phyloP scores from a whole-genome alignment of 345 rosid genomes.

The Hibiscus trionum region DNA sequence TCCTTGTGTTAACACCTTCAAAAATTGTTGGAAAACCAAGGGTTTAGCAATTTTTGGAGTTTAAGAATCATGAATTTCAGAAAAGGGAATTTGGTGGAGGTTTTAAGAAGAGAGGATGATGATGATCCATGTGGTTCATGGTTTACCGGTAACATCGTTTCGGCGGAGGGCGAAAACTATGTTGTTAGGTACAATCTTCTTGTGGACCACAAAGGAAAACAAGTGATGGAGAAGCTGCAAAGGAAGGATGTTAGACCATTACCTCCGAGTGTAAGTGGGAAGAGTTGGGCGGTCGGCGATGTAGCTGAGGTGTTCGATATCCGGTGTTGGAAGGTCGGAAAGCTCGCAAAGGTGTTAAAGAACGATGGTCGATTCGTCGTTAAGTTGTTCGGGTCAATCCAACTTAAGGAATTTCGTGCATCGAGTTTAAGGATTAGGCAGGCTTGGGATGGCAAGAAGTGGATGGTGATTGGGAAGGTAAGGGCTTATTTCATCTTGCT shows the following conservation, averaged over 20 bases:
- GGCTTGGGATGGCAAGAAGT: too few relatives aligned
- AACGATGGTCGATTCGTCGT: too few relatives aligned
- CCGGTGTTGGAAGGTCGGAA: too few relatives aligned
- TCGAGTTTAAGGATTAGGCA: too few relatives aligned
- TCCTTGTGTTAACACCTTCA: background rate
- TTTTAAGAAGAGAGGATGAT: constrained; percentile 25
- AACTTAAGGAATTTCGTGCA: too few relatives aligned
- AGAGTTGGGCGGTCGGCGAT: too few relatives aligned
- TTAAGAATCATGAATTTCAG: constrained; percentile 21
- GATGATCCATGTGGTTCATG: constrained; percentile 28
- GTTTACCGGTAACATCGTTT: constrained; percentile 32
- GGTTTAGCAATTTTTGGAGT: background rate
- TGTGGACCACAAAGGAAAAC: constrained; percentile 15
- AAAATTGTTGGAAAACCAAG: constrained; percentile 6
- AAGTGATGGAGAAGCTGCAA: constrained; percentile 18
- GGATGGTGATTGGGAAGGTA: too few relatives aligned
- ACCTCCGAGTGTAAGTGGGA: too few relatives aligned
- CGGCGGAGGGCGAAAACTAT: constrained; percentile 15
- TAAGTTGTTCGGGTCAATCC: too few relatives aligned
- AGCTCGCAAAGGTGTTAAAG: too few relatives aligned
- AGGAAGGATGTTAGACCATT: background rate
- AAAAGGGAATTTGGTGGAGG: constrained; percentile 29
- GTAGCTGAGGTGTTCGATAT: too few relatives aligned
- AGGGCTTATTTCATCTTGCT: too few relatives aligned
- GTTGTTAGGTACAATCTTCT: constrained; percentile 20